phyloP scores from a whole-genome alignment of 768 basidiomycete genomes.

The Coprinopsis sp. region DNA sequence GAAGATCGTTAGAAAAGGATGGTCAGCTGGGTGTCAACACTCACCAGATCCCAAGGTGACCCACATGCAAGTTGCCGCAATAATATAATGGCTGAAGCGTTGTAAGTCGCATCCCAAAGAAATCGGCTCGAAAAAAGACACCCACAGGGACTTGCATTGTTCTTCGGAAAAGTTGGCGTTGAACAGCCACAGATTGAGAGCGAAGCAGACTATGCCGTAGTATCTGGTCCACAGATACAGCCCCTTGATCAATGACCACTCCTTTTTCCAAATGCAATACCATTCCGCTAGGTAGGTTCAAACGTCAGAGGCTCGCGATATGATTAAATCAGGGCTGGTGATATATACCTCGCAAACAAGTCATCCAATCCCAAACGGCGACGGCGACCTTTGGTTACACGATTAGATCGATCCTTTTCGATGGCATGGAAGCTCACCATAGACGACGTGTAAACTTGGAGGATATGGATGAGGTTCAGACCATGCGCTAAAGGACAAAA shows the following conservation, averaged over 20 bases:
- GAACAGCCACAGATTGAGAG: constrained; percentile 14
- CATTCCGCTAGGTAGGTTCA: constrained; percentile 10
- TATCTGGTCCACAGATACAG: constrained; percentile 16
- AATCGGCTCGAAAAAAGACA: not conserved
- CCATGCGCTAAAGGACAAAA: not conserved
- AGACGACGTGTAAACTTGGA: constrained; percentile 15
- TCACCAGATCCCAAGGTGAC: constrained; percentile 12
- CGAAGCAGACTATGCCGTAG: constrained; percentile 12
- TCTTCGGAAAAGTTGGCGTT: constrained; percentile 12
- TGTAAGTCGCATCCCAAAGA: not conserved
- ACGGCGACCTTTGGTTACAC: constrained; percentile 6
- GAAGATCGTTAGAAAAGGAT: not conserved
- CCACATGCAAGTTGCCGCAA: constrained; percentile 16
- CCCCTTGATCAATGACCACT: constrained; percentile 13
- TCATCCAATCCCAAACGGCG: constrained; percentile 14
- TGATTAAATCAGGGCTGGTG: not conserved
- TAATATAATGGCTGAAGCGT: constrained; percentile 11
- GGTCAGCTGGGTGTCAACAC: not conserved
- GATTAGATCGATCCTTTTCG: not conserved
- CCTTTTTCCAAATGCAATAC: constrained; percentile 14
- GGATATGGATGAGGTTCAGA: constrained; percentile 11
- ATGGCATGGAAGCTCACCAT: constrained; percentile 7
- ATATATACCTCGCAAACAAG: constrained; percentile 5
- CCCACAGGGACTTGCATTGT: constrained; percentile 13
- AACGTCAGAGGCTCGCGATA: not conserved